Evolutionary conservation across 1,284 basidiomycete genomes (phyloP), one percentile per base, ranked within the genome.

Genomic region (Moesziomyces sp.): DNA sequence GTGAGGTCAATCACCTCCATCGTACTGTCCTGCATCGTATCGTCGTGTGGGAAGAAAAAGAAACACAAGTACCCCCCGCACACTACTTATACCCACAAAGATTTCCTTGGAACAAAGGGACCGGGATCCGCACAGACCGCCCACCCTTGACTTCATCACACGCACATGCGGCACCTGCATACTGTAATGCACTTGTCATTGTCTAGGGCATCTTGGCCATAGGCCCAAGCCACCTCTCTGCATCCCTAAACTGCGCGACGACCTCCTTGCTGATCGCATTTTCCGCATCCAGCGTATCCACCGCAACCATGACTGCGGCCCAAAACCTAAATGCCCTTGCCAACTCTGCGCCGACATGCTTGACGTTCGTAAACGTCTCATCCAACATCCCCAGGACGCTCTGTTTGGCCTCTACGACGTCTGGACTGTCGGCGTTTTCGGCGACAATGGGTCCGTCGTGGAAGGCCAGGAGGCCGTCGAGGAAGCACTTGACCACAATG

Each of bases 321-420:
- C 97, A 99, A 87, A 99, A 99, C 77, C 97, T 88, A 87, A 99
- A 98, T 5, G 94, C 95, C 57, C 97, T 87, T 84, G 94, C 93
- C 52, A 99, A 91, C 87, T 99, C 96, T 58, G 86, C 86, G 85
- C 90, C 90, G 8, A 96, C 93, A 67, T 86, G 86, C 87, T 94
- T 96, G 77, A 99, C 92, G 23, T 93, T 94, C 3, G 85, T 84
- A 88, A 99, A 99, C 48, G 92, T 94, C 81, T 94, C 92, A 75
- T 97, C 94, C 80, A 96, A 92, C 80, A 97, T 92, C 68, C 92
- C 92, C 35, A 97, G 87, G 26, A 96, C 94, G 85, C 91, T 89
- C 56, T 88, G 88, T 86, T 97, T 97, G 52, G 92, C 92, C 74
- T 92, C 91, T 76, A 87, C 87, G 54, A 94, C 93, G 19, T 90